phyloP scores from a whole-genome alignment of 176 grass and related monocot species.

The Juncus inflexus region DNA sequence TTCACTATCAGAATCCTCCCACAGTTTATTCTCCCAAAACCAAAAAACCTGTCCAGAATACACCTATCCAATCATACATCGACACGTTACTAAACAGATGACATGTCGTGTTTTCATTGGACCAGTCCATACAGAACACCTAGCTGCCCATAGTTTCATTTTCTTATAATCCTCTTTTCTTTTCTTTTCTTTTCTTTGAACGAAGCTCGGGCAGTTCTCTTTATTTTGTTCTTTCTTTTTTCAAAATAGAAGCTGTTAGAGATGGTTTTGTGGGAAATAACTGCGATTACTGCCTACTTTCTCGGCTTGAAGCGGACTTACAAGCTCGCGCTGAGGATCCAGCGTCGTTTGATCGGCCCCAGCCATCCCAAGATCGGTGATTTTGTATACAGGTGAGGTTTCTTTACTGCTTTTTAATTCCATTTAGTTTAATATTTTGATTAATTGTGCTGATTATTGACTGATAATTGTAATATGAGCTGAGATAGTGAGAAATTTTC shows the following conservation, averaged over 20 bases:
- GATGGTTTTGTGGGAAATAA: constrained; percentile 98
- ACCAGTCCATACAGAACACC: too few relatives aligned
- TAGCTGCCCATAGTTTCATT: not conserved
- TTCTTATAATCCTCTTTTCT: not conserved
- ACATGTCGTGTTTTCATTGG: too few relatives aligned
- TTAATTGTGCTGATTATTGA: not conserved
- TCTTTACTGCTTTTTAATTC: constrained; percentile 1
- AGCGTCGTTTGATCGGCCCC: constrained; percentile 68
- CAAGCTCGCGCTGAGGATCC: constrained; percentile 72
- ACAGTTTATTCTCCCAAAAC: too few relatives aligned
- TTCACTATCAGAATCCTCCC: not conserved
- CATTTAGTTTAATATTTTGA: not conserved
- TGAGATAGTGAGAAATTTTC: not conserved
- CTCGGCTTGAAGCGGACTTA: constrained; percentile 75
- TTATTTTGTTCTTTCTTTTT: not conserved
- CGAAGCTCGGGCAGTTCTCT: not conserved
- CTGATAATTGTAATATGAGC: not conserved
- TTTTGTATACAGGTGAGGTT: constrained; percentile 58
- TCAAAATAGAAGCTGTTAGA: not conserved
- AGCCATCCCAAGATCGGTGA: constrained; percentile 59
- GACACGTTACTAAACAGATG: too few relatives aligned
- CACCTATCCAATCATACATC: too few relatives aligned
- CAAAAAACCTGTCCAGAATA: too few relatives aligned
- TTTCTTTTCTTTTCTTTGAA: not conserved
- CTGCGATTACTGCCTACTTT: constrained; percentile 92